Conservation (phyloP, 331 rosid genomes). For the Acacia concinna region DNA sequence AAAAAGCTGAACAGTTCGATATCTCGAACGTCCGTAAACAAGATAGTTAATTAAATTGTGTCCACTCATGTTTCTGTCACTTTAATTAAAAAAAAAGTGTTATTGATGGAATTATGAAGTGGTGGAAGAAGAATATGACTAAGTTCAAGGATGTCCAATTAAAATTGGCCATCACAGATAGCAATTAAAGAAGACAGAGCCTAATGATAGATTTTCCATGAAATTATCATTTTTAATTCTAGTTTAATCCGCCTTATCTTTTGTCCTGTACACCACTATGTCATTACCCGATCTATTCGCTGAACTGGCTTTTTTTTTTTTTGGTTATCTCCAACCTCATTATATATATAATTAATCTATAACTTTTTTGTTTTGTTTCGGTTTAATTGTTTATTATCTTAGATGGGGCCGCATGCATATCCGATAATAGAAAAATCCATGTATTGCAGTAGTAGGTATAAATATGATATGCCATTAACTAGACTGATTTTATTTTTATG, state of each 20-base stretch:
- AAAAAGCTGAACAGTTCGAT: neutral
- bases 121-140: neutral
- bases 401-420: neutral
- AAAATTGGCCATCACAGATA: neutral
- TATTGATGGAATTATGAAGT: neutral
- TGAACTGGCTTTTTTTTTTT: neutral
- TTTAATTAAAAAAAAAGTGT: too few relatives aligned
- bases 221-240: neutral
- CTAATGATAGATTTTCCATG: neutral
- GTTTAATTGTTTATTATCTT: too few relatives aligned
- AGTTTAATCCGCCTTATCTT: neutral
- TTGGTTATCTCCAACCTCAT: neutral
- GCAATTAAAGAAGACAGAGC: neutral
- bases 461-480: neutral
- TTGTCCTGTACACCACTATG: neutral
- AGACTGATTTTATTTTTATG: neutral
- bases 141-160: neutral
- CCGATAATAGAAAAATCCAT: neutral
- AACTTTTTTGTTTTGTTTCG: too few relatives aligned
- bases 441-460: neutral
- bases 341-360: neutral
- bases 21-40: neutral
- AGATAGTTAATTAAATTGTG: neutral
- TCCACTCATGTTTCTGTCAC: neutral
- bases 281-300: neutral